These are phyloP conservation scores for Ceratobasidium sp. DNA, from an alignment of 1,284 basidiomycete species.

Conservation along the genomic window DNA sequence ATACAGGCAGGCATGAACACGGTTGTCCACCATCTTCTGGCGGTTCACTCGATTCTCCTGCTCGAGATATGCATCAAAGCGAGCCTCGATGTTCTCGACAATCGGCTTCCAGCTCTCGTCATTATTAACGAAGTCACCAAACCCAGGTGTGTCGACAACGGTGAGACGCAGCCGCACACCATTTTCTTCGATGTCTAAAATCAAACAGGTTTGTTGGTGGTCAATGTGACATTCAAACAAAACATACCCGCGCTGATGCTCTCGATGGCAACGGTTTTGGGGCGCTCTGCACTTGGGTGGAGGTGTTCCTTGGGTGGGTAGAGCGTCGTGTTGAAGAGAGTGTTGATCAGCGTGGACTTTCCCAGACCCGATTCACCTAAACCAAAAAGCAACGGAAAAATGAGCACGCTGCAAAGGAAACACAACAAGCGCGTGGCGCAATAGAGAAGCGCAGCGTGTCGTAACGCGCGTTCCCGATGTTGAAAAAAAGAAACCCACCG, in stretches of 20 bases:
- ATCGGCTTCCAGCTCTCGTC: conserved; percentile 99
- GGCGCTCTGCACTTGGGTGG: conserved; percentile 84
- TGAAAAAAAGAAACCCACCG: conserved; percentile 67
- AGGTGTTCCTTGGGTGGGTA: conserved; percentile 88
- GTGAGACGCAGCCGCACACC: conserved; percentile 93
- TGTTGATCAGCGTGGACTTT: conserved; percentile 98
- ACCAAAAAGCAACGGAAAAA: neutral
- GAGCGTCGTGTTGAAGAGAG: conserved; percentile 93
- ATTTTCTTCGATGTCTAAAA: conserved; percentile 94
- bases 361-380: conserved; percentile 96
- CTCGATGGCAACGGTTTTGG: conserved; percentile 95
- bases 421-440: neutral
- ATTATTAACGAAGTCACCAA: conserved; percentile 98
- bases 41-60: conserved; percentile 98
- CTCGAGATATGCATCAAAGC: conserved; percentile 95
- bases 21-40: conserved; percentile 85
- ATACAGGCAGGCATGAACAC: conserved; percentile 94
- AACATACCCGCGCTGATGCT: conserved; percentile 91
- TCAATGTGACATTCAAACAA: neutral
- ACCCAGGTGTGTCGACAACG: conserved; percentile 97
- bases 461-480: conserved; percentile 29
- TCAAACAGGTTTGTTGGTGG: conserved; percentile 27
- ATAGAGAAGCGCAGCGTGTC: conserved; percentile 23
- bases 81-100: conserved; percentile 94
- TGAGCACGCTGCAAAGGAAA: conserved; percentile 7